phyloP scores from a whole-genome alignment of 2,329 filamentous ascomycete species.

The Penicillium sp. region DNA sequence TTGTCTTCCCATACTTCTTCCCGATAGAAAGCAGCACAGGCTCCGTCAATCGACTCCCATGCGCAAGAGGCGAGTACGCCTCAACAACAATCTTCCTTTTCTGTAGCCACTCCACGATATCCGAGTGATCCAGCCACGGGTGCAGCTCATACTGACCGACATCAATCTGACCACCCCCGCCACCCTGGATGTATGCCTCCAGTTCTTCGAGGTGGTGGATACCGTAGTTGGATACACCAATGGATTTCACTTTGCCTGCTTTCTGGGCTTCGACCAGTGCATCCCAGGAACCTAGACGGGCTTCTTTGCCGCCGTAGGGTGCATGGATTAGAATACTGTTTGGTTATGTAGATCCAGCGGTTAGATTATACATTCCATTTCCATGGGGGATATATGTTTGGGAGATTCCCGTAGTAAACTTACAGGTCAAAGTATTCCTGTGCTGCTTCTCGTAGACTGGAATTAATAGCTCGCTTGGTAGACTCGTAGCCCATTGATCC shows the following conservation, averaged over 20 bases:
- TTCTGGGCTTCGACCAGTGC: constrained; percentile 74
- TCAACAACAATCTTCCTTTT: constrained; percentile 68
- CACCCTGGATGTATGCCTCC: constrained; percentile 52
- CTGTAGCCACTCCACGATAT: constrained; percentile 66
- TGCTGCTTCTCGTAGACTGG: constrained; percentile 61
- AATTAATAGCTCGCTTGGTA: constrained; percentile 64
- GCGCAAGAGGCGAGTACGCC: constrained; percentile 76
- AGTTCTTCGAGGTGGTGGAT: constrained; percentile 72
- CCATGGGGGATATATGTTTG: not conserved
- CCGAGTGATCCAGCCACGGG: constrained; percentile 72
- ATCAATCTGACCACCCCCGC: constrained; percentile 62
- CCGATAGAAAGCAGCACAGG: constrained; percentile 62
- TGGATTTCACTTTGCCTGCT: constrained; percentile 68
- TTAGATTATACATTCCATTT: not conserved
- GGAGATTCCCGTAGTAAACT: not conserved
- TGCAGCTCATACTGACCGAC: constrained; percentile 83
- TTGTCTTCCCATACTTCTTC: constrained; percentile 67
- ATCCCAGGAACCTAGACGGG: constrained; percentile 70
- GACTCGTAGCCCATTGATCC: constrained; percentile 65
- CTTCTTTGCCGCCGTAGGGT: constrained; percentile 70
- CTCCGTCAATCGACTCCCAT: constrained; percentile 69
- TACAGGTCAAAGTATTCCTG: constrained; percentile 74
- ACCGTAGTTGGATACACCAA: constrained; percentile 77
- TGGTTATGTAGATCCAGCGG: not conserved
- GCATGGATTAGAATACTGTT: constrained; percentile 66